Percentiles rank a stretch among this genome's conserved stretches.
These are phyloP conservation scores for Taphrina flavorubra DNA, from an alignment of 1,139 yeast genomes.

Conservation along the genomic window DNA sequence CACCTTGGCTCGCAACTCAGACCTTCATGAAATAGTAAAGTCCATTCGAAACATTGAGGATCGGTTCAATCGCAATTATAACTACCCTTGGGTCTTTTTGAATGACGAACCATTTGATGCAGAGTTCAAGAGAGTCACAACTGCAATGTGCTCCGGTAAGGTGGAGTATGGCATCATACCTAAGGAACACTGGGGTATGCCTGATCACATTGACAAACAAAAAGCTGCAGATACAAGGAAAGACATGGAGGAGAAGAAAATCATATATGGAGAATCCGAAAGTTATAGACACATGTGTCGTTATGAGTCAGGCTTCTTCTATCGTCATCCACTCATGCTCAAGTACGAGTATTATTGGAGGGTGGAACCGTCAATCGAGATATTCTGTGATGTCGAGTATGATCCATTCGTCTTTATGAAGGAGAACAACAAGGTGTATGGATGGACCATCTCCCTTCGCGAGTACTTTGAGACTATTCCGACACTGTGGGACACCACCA, in stretches of 20 bases:
- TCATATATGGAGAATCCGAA: slow-evolving; percentile 68
- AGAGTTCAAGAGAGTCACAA: slow-evolving; percentile 61
- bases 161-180: slow-evolving; percentile 68
- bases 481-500: slow-evolving; percentile 78
- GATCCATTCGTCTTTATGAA: slow-evolving; percentile 70
- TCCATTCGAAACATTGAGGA: slow-evolving; percentile 72
- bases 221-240: slow-evolving; percentile 52
- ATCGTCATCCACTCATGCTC: slow-evolving; percentile 60
- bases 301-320: slow-evolving; percentile 71
- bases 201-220: slow-evolving; percentile 68
- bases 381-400: slow-evolving; percentile 67
- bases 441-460: slow-evolving; percentile 75
- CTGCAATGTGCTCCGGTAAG: slow-evolving; percentile 63
- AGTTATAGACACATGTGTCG: slow-evolving; percentile 76
- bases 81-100: slow-evolving; percentile 82
- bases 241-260: slow-evolving; percentile 50
- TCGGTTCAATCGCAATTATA: slow-evolving; percentile 67
- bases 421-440: slow-evolving; percentile 65
- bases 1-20: slow-evolving; percentile 69
- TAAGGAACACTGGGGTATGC: slow-evolving; percentile 72
- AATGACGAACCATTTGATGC: slow-evolving; percentile 67
- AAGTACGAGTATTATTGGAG: slow-evolving; percentile 74
- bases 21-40: slow-evolving; percentile 62
- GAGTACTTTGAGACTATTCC: slow-evolving; percentile 87
- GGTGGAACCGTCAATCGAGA: slow-evolving; percentile 66